phyloP scores from a whole-genome alignment of 352 stramenopile species.

The Globisporangium apiculatum region DNA sequence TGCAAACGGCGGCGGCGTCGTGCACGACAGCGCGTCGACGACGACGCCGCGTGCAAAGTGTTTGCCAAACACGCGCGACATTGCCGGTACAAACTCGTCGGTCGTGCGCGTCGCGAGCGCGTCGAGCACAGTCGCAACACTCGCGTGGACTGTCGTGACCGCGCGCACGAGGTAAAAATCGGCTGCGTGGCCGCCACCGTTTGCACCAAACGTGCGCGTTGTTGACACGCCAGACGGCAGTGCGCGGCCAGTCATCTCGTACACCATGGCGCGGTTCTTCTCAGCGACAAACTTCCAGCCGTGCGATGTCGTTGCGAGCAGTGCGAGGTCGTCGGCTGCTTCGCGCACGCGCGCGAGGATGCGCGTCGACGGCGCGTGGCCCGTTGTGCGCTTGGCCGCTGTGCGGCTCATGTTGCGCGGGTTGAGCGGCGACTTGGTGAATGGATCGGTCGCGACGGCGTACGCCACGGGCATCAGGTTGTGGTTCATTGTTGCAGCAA shows the following conservation, averaged over 20 bases:
- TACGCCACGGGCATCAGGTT: conserved; percentile 9
- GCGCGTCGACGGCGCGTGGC: conserved; percentile 43
- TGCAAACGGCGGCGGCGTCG: conserved; percentile 40
- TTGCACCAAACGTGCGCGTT: conserved; percentile 34
- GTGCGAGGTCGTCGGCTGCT: conserved; percentile 44
- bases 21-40: conserved; percentile 57
- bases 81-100: conserved; percentile 38
- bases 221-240: conserved; percentile 34
- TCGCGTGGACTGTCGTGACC: conserved; percentile 44
- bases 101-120: conserved; percentile 37
- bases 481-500: conserved; percentile 5
- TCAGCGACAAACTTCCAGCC: conserved; percentile 48
- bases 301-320: conserved; percentile 30
- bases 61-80: conserved; percentile 56
- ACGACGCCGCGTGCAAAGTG: conserved; percentile 42
- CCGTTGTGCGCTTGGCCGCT: conserved; percentile 35
- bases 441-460: conserved; percentile 15
- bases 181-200: conserved; percentile 32
- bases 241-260: conserved; percentile 49
- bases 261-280: conserved; percentile 46
- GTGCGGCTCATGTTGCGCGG: conserved; percentile 43
- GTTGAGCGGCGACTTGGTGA: conserved; percentile 35
- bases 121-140: conserved; percentile 37
- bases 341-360: conserved; percentile 61
- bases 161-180: conserved; percentile 65